Conservation (phyloP, 306 rosid species). For the Pachyrhizus erosus region DNA sequence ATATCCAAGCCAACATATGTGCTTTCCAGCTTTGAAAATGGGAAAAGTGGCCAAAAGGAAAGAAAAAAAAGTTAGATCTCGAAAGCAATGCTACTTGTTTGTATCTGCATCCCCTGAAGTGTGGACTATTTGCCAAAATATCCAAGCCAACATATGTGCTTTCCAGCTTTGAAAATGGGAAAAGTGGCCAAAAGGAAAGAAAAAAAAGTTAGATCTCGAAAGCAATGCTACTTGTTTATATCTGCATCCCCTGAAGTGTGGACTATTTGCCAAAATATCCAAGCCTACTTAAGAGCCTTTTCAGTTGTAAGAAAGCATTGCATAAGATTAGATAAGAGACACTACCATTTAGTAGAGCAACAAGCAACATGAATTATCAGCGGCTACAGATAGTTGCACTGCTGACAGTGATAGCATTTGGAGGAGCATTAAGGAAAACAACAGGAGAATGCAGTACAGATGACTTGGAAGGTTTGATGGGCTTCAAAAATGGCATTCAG, state of each 20-base stretch:
- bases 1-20: slow-evolving; percentile 30
- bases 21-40: too few species aligned
- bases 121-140: slow-evolving; percentile 28
- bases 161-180: slow-evolving; percentile 48
- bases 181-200: slow-evolving; percentile 37
- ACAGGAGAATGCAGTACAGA: slow-evolving; percentile 50
- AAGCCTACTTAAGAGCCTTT: slow-evolving; percentile 25
- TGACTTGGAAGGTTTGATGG: slow-evolving; percentile 65
- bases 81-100: slow-evolving; percentile 22
- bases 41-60: too few species aligned
- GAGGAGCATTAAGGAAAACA: slow-evolving; percentile 26
- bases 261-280: slow-evolving; percentile 3
- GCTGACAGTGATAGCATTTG: slow-evolving; percentile 42
- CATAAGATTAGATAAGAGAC: slow-evolving; percentile 10
- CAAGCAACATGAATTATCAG: slow-evolving; percentile 44
- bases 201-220: slow-evolving; percentile 41
- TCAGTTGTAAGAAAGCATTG: slow-evolving; percentile 28
- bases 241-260: slow-evolving; percentile 38
- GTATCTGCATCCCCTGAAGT: slow-evolving; percentile 37
- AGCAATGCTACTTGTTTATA: slow-evolving; percentile 25
- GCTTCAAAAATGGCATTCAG: slow-evolving; percentile 66
- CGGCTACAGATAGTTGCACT: slow-evolving; percentile 42
- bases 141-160: slow-evolving; percentile 46
- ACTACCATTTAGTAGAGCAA: slow-evolving; percentile 14
- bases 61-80: slow-evolving; percentile 38